Evolutionary conservation across 805 yeast genomes (phyloP), one percentile per base, ranked within the genome.

Genomic region (Pichia heedii): DNA sequence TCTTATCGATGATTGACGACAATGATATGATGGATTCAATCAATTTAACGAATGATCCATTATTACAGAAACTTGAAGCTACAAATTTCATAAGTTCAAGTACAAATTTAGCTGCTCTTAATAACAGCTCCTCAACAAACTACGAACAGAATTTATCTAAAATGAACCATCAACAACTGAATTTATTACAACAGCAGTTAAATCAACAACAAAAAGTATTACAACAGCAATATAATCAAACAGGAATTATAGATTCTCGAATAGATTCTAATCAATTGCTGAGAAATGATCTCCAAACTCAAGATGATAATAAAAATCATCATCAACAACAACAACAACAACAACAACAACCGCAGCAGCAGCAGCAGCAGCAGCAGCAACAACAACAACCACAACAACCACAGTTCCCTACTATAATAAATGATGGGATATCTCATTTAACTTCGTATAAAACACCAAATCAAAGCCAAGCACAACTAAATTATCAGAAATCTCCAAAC

Each of bases 1-100:
- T 89, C 54, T 66, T 89, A 41, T 79, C 89, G 2, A 85, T 89
- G 85, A 76, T 89, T 37, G 96, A 89, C 54, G 96, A 88, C 56
- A 84, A 89, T 0, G 84, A 79, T 41, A 65, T 80, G 54, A 79
- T 77, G 11, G 74, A 69, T 46, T 44, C 65, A 9, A 62, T 65
- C 35, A 62, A 60, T 43, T 47, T 60, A 38, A 57, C 52, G 22
- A 62, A 65, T 43, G 68, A 65, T 45, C 69, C 69, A 16, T 51
- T 62, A 52, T 46, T 65, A 12, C 66, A 62, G 36, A 62, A 60
- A 40, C 45, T 65, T 7, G 68, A 63, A 37, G 54, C 57, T 15
- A 53, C 56, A 8, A 46, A 46, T 13, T 41, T 43, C 22, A 36
- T 48, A 5, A 29, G 32, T 16, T 29, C 32, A 29, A 29, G 16